Evolutionary conservation across 2,329 filamentous ascomycete genomes (phyloP).

Genomic region (Thielaviopsis musarum): DNA sequence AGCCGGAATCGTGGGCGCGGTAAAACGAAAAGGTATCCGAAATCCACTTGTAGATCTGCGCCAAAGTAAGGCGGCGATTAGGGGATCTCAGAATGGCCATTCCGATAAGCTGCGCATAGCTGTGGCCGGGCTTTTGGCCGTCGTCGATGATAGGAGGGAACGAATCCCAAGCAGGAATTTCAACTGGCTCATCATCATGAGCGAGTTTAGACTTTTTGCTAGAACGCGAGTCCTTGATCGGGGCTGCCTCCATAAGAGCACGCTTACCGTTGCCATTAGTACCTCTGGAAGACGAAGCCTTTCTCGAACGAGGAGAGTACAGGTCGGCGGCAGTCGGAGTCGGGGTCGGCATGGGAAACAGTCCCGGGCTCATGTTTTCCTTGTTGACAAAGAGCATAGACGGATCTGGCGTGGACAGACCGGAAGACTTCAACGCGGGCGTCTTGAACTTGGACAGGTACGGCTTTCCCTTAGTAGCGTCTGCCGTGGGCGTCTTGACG

Average conservation of each 20-base stretch:
- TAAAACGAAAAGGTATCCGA: conserved; percentile 90
- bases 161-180: conserved; percentile 49
- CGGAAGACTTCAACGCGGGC: conserved; percentile 33
- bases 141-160: conserved; percentile 74
- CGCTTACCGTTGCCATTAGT: conserved; percentile 23
- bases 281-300: background rate
- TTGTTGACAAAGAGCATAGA: conserved; percentile 26
- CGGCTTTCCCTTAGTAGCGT: conserved; percentile 53
- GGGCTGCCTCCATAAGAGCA: conserved; percentile 53
- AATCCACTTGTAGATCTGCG: conserved; percentile 99
- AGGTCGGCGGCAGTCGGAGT: conserved; percentile 34
- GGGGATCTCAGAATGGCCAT: conserved; percentile 90
- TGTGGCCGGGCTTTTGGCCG: conserved; percentile 75
- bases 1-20: conserved; percentile 66
- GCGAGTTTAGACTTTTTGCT: conserved; percentile 54
- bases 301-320: conserved; percentile 18
- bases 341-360: conserved; percentile 28
- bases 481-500: conserved; percentile 36
- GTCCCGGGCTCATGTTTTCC: conserved; percentile 37
- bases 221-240: conserved; percentile 49
- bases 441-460: conserved; percentile 43
- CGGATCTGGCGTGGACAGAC: conserved; percentile 21
- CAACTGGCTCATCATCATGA: conserved; percentile 3
- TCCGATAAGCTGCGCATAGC: conserved; percentile 87
- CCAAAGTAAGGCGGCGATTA: conserved; percentile 66